Percentiles rank a stretch among this genome's conserved stretches.
Conservation (phyloP, 2,329 filamentous ascomycete genomes). For the Falciphora oryzae region DNA sequence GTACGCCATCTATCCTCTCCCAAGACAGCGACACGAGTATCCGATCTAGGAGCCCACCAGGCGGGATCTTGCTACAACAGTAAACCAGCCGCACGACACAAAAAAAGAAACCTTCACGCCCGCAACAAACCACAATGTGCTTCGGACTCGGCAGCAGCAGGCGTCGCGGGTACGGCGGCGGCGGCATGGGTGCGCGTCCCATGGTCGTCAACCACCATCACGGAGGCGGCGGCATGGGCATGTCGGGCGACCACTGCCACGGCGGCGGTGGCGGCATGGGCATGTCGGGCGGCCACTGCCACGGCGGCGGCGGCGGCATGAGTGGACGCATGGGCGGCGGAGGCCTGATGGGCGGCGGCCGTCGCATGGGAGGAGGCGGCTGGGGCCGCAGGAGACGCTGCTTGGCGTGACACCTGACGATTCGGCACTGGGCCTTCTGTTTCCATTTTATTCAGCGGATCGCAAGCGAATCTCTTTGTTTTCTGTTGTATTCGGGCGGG, state of each 20-base stretch:
- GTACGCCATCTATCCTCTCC: not conserved
- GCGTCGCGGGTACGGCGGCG: slow-evolving; percentile 25
- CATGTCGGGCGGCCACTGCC: not conserved
- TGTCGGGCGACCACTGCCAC: not conserved
- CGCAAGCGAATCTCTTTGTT: too few relatives aligned
- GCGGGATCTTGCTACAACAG: not conserved
- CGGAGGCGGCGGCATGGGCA: slow-evolving; percentile 5
- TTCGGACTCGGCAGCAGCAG: slow-evolving; percentile 8
- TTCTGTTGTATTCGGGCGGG: too few relatives aligned
- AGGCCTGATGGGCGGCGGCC: not conserved
- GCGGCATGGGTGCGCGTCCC: slow-evolving; percentile 49
- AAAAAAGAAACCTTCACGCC: not conserved
- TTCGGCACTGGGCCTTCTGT: too few relatives aligned
- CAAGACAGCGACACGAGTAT: not conserved
- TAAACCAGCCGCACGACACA: not conserved
- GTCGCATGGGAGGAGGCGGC: slow-evolving; percentile 1
- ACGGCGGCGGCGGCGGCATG: not conserved
- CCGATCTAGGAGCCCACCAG: not conserved
- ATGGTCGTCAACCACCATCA: slow-evolving; percentile 32
- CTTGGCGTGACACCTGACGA: not conserved
- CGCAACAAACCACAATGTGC: slow-evolving; percentile 5
- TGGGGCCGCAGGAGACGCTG: slow-evolving; percentile 6
- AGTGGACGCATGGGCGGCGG: slow-evolving; percentile 3
- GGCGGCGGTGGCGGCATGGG: not conserved
- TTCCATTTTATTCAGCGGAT: too few relatives aligned